Base-by-base conservation (phyloP, 148 eudicot species). In the Chenopodium suecicum region DNA sequence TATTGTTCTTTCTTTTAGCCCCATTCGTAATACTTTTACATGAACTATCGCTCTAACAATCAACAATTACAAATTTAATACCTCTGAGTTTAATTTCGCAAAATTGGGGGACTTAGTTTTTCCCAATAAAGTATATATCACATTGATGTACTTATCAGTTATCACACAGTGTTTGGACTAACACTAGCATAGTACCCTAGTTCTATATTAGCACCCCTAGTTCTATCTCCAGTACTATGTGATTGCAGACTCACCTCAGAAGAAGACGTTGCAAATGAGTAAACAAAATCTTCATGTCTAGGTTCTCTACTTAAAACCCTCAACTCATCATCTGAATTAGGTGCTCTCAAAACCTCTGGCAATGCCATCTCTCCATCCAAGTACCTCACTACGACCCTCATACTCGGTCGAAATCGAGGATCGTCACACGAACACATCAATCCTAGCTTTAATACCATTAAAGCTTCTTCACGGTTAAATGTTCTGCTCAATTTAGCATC, bases 311-410 rank as follows among this genome's bases (percentile, higher is more conserved):
- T 66, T 9, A 46, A 56, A 13, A 17, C 14, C 44, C 46, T 71
- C 34, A 70, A 34, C 1, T 82, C 80, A 12, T 58, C 80, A 62
- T 71, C 75, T 2, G 46, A 11, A 78, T 19, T 37, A 4, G 85
- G 85, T 7, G 78, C 76, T 60, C 81, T 76, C 25, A 83, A 2
- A 14, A 31, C 80, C 25, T 81, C 84, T 0, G 88, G 84, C 41
- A 86, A 25, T 3, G 63, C 27, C 44, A 64, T 22, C 41, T 86
- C 86, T 32, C 82, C 79, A 23, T 83, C 82, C 50, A 86, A 83
- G 58, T 83, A 86, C 74, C 84, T 81, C 50, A 83, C 58, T 47
- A 83, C 86, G 4, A 58, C 64, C 79, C 80, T 81, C 84, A 83
- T 83, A 44, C 69, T 69, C 3, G 88, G 88, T 73, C 84, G 44